Evolutionary conservation across 768 basidiomycete species (phyloP).

Genomic region (Serpula lacrymans): DNA sequence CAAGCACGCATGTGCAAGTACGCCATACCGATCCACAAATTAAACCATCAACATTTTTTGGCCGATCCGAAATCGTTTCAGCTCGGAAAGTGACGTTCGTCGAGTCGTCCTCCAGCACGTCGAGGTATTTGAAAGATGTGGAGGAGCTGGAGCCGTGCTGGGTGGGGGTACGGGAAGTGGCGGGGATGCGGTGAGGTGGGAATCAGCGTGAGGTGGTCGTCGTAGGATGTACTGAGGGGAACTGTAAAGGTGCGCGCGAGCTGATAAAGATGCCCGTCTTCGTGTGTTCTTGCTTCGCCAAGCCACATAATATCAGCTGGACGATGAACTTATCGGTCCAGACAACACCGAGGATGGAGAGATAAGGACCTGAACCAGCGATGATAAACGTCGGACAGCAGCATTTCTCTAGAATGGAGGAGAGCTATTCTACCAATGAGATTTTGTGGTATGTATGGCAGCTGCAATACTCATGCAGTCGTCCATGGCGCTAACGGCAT

Average conservation of each 20-base stretch:
- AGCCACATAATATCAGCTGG: conserved; percentile 30
- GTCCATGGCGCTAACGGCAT: too few species aligned
- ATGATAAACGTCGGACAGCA: conserved; percentile 31
- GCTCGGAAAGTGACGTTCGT: conserved; percentile 23
- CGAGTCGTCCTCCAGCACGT: conserved; percentile 12
- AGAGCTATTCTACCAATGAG: conserved; percentile 5
- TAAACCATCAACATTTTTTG: conserved; percentile 30
- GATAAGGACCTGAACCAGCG: conserved; percentile 24
- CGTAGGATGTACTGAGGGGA: conserved; percentile 20
- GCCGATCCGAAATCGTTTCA: conserved; percentile 5
- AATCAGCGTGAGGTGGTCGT: too few species aligned
- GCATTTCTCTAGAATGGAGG: conserved; percentile 13
- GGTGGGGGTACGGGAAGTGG: conserved; percentile 22
- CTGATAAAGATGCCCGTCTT: conserved; percentile 12
- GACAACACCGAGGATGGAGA: conserved; percentile 30
- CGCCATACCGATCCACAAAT: conserved; percentile 33
- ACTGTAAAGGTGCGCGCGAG: conserved; percentile 19
- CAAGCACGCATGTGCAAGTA: conserved; percentile 28
- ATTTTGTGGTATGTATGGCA: too few species aligned
- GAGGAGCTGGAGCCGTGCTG: neutral
- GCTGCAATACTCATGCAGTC: too few species aligned
- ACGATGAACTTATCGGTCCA: conserved; percentile 24
- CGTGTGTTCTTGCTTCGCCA: conserved; percentile 11
- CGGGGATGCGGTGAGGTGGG: too few species aligned
- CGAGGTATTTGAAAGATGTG: conserved; percentile 17